Evolutionary conservation across 2,329 filamentous ascomycete genomes (phyloP).

Genomic region (Didymella pinodella): DNA sequence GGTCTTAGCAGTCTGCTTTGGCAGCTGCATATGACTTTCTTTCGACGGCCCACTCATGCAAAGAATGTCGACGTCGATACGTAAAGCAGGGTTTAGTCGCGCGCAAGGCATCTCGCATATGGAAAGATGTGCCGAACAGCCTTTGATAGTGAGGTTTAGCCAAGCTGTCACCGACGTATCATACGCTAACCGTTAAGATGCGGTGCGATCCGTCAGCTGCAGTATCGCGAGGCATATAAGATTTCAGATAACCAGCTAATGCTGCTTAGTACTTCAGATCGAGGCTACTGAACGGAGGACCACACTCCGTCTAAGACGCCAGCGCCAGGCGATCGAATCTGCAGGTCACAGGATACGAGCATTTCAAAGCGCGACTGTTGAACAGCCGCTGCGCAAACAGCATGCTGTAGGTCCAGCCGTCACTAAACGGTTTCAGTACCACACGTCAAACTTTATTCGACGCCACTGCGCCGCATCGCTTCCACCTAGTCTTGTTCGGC

Average conservation of each 20-base stretch:
- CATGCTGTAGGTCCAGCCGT: conserved; percentile 25
- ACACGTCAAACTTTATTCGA: conserved; percentile 34
- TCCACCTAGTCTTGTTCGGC: conserved; percentile 31
- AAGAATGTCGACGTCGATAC: background rate
- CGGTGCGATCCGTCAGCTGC: conserved; percentile 44
- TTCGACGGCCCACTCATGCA: background rate
- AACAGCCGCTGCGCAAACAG: conserved; percentile 1
- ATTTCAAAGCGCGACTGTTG: conserved; percentile 6
- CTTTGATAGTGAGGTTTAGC: conserved; percentile 33
- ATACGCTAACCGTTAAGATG: conserved; percentile 35
- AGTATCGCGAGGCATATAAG: conserved; percentile 30
- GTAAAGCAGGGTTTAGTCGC: background rate
- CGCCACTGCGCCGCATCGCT: conserved; percentile 38
- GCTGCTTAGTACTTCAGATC: conserved; percentile 16
- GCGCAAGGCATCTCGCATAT: conserved; percentile 15
- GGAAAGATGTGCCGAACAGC: conserved; percentile 32
- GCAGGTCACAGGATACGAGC: background rate
- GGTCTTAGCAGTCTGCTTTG: background rate
- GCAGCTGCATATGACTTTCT: background rate
- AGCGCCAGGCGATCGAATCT: conserved; percentile 5
- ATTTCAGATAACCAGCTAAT: conserved; percentile 30
- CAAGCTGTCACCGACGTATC: conserved; percentile 32
- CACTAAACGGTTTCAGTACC: conserved; percentile 30
- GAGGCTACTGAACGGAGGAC: conserved; percentile 31
- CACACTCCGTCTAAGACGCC: conserved; percentile 26